Conservation (phyloP, 129 eudicot genomes). For the Centaurea solstitialis region DNA sequence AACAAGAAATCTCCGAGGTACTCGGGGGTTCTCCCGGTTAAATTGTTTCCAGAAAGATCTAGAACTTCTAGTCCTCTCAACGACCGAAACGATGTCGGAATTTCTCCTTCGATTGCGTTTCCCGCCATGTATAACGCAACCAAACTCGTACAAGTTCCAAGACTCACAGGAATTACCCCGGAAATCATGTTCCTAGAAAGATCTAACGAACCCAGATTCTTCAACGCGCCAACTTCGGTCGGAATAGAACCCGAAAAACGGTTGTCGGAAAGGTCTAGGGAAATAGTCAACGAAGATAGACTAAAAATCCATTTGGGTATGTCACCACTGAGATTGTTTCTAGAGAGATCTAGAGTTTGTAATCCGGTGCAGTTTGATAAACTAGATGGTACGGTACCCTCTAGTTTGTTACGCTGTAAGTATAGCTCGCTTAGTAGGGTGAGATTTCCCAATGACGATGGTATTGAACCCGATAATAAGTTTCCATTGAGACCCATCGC, state of each 20-base stretch:
- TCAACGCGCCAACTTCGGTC: neutral
- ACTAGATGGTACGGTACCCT: slow-evolving; percentile 9
- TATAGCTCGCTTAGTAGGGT: neutral
- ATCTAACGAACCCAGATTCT: neutral
- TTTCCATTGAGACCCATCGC: neutral
- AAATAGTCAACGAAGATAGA: slow-evolving; percentile 1
- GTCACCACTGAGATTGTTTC: neutral
- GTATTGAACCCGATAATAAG: neutral
- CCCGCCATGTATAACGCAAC: neutral
- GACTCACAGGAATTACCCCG: neutral
- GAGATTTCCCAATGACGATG: slow-evolving; percentile 16
- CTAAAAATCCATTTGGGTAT: slow-evolving; percentile 9
- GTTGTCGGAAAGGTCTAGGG: neutral
- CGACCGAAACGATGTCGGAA: neutral
- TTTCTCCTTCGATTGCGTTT: neutral
- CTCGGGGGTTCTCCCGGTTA: neutral
- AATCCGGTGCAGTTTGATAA: neutral
- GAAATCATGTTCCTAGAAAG: neutral
- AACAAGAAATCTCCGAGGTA: neutral
- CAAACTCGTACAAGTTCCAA: neutral
- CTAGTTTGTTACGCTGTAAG: neutral
- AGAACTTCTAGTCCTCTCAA: neutral
- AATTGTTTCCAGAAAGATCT: neutral
- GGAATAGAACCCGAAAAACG: slow-evolving; percentile 3
- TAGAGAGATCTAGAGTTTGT: neutral